Base-by-base conservation (phyloP, 495 filamentous ascomycete genomes). In the Talaromyces liani region DNA sequence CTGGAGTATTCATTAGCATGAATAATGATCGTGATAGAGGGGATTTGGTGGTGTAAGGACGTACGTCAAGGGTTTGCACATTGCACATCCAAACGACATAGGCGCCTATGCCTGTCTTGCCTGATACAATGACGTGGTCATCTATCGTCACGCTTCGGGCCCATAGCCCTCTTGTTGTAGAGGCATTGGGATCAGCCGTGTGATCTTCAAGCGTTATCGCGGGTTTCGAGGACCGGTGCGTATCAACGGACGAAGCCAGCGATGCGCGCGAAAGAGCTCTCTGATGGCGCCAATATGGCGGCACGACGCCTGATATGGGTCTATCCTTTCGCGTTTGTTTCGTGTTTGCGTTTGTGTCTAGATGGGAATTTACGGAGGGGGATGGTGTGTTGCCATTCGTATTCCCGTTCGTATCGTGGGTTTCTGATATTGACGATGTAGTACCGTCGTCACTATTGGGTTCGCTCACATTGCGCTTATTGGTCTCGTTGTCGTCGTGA, bases 71-170 rank as follows among this genome's bases (percentile, higher is more conserved):
- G 3, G 88, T 91, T 67, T 87, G 81, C 39, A 91, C 82, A 29
- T 71, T 84, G 67, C 85, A 89, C 70, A 86, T 87, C 88, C 88
- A 91, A 18, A 89, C 87, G 25, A 91, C 87, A 72, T 90, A 91
- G 0, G 86, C 80, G 3, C 88, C 88, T 18, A 89, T 78, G 9
- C 85, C 84, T 5, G 82, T 84, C 68, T 82, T 79, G 47, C 77
- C 88, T 64, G 81, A 79, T 54, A 91, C 81, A 64, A 91, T 76
- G 36, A 82, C 79, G 75, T 89, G 81, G 68, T 89, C 87, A 60
- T 89, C 84, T 55, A 91, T 84, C 2, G 79, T 72, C 22, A 88
- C 87, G 63, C 81, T 84, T 56, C 77, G 79, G 4, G 88, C 88
- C 88, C 88, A 91, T 31, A 89, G 74, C 3, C 84, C 83, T 16